Base-by-base conservation (phyloP, 495 filamentous ascomycete species). In the Hypoxylon cercidicola region DNA sequence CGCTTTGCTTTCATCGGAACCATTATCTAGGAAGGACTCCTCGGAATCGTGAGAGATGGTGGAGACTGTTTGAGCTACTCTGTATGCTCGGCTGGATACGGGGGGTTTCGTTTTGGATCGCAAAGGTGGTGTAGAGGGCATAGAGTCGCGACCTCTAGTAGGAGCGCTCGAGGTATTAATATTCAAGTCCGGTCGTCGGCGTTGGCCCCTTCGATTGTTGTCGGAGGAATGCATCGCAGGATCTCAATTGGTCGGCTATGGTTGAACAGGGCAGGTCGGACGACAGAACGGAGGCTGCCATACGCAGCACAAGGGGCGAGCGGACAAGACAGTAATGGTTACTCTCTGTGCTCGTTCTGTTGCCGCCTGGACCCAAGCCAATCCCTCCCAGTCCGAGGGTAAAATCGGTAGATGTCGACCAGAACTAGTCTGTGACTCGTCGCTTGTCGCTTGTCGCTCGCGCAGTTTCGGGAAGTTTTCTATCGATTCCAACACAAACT, bases 211-310 rank as follows among this genome's bases (percentile, higher is more conserved):
- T 72, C 71, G 71, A 55, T 44, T 62, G 50, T 74, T 72, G 37
- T 74, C 73, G 21, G 69, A 60, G 43, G 73, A 65, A 50, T 75
- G 68, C 73, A 75, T 75, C 55, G 54, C 43, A 43, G 30, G 60
- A 19, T 32, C 30, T 60, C 45, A 37, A 58, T 64, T 63, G 62
- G 59, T 62, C 47, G 55, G 40, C 13, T 56, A 11, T 48, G 34
- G 58, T 59, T 55, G 43, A 56, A 62, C 57, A 57, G 37, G 18
- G 20, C 19, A 54, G 55, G 63, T 65, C 21, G 59, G 54, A 68
- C 60, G 46, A 56, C 64, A 52, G 61, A 53, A 64, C 39, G 60
- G 55, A 58, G 71, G 51, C 51, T 70, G 71, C 60, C 70, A 73
- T 66, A 71, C 57, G 53, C 49, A 63, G 35, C 55, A 60, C 54